Percentiles rank a stretch among this genome's conserved stretches.
phyloP scores from a whole-genome alignment of 2,329 filamentous ascomycete genomes.

The Pseudohalonectria lignicola region DNA sequence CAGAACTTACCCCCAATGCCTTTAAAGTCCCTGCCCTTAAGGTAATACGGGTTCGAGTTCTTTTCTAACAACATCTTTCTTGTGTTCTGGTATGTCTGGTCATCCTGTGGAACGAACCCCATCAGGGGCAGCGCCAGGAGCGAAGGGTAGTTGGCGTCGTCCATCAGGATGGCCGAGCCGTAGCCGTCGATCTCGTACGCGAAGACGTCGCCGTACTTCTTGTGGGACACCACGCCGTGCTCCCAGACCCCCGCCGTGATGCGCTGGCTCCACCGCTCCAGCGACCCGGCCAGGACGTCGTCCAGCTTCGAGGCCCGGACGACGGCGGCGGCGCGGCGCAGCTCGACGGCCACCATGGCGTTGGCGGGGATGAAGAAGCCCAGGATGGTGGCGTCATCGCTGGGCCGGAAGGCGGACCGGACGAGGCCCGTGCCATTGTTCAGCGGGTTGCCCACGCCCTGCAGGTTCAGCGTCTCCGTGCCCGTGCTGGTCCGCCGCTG shows the following conservation, averaged over 20 bases:
- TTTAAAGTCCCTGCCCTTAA: constrained; percentile 64
- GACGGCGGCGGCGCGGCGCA: constrained; percentile 61
- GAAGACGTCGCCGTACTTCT: constrained; percentile 67
- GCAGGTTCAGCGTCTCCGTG: constrained; percentile 80
- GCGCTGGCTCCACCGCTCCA: constrained; percentile 46
- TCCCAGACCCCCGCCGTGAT: constrained; percentile 74
- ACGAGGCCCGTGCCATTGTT: constrained; percentile 76
- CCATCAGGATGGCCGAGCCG: constrained; percentile 73
- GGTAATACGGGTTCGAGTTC: constrained; percentile 76
- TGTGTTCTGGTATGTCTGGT: constrained; percentile 78
- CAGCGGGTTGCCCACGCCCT: constrained; percentile 82
- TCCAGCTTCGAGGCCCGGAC: constrained; percentile 46
- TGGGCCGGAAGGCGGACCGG: constrained; percentile 85
- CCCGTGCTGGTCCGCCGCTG: constrained; percentile 67
- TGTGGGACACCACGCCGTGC: constrained; percentile 69
- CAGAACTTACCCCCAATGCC: constrained; percentile 69
- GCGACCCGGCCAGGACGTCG: constrained; percentile 35
- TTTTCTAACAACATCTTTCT: constrained; percentile 65
- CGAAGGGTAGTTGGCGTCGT: constrained; percentile 80
- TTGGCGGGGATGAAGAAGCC: constrained; percentile 94
- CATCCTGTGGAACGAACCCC: constrained; percentile 55
- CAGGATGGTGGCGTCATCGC: constrained; percentile 87
- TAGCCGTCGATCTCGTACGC: constrained; percentile 85
- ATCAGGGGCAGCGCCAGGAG: constrained; percentile 68
- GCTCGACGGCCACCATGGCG: constrained; percentile 88